Conservation (phyloP, 805 yeast species). For the Candida adriatica region DNA sequence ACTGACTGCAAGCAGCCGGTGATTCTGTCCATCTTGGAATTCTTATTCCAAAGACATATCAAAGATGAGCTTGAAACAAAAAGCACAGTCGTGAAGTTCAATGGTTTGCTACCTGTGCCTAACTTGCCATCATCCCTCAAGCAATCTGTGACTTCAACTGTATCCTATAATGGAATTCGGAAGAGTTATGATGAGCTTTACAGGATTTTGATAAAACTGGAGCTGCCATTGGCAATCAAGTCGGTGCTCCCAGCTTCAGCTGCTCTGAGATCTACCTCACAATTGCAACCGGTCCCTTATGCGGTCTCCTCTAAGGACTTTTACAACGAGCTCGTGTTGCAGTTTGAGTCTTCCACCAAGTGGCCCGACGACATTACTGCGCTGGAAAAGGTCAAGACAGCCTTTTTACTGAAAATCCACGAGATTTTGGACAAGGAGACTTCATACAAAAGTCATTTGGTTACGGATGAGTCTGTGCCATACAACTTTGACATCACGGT, state of each 20-base stretch:
- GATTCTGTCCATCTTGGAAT: constrained; percentile 56
- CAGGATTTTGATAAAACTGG: constrained; percentile 42
- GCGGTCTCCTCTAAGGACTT: constrained; percentile 70
- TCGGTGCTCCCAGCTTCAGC: constrained; percentile 70
- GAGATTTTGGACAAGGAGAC: constrained; percentile 40
- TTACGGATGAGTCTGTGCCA: constrained; percentile 63
- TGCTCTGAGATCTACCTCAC: constrained; percentile 67
- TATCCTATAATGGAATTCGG: constrained; percentile 36
- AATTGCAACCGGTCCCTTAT: constrained; percentile 76
- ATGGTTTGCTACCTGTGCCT: constrained; percentile 50
- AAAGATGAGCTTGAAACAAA: constrained; percentile 29
- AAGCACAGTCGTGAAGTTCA: constrained; percentile 38
- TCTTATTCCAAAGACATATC: constrained; percentile 59
- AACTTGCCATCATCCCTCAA: constrained; percentile 49
- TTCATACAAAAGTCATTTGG: constrained; percentile 50
- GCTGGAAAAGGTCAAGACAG: constrained; percentile 83
- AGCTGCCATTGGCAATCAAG: constrained; percentile 64
- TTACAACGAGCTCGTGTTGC: constrained; percentile 73
- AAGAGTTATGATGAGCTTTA: constrained; percentile 53
- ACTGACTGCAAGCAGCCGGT: constrained; percentile 53
- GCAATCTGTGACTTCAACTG: constrained; percentile 40
- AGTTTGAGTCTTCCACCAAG: constrained; percentile 81
- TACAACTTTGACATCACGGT: constrained; percentile 51
- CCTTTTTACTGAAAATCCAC: constrained; percentile 70
- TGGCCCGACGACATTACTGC: constrained; percentile 95